Evolutionary conservation across 176 grass and related monocot species (phyloP).

Genomic region (Carex kokanica): DNA sequence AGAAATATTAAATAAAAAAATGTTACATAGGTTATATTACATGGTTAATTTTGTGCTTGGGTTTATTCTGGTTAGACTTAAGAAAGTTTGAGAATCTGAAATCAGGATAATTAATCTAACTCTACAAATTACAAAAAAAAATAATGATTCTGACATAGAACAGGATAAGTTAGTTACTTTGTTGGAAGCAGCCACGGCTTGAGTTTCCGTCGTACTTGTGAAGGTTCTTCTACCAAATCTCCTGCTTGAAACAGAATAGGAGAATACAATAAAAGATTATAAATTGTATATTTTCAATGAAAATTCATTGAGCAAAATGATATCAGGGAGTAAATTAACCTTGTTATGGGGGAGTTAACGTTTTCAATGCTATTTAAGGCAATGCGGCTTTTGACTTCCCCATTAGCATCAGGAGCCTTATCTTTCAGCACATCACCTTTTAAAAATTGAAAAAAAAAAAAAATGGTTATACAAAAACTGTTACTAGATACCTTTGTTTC

Average conservation of each 20-base stretch:
- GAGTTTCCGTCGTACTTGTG: slow-evolving; percentile 46
- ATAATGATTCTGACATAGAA: not conserved
- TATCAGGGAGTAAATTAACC: slow-evolving; percentile 14
- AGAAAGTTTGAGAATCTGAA: not conserved
- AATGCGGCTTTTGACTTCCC: slow-evolving; percentile 38
- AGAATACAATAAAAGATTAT: not conserved
- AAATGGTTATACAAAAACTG: not conserved
- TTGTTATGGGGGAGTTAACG: slow-evolving; percentile 14
- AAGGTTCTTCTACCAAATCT: slow-evolving; percentile 44
- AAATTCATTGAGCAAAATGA: not conserved
- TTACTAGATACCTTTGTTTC: too few relatives aligned
- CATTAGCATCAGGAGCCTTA: slow-evolving; percentile 30
- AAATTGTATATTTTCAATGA: not conserved
- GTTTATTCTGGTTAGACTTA: not conserved
- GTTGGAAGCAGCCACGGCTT: slow-evolving; percentile 16
- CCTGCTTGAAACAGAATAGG: slow-evolving; percentile 18
- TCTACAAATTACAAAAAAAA: not conserved
- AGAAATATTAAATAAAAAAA: not conserved
- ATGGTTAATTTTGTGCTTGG: not conserved
- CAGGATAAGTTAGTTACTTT: slow-evolving; percentile 36
- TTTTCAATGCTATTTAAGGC: slow-evolving; percentile 47
- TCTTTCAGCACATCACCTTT: slow-evolving; percentile 36
- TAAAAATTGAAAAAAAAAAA: too few relatives aligned
- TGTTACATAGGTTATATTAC: not conserved
- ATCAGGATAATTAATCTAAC: not conserved